These are phyloP conservation scores for Zostera marina DNA, from an alignment of 116 monocot species.

Conservation along the genomic window DNA sequence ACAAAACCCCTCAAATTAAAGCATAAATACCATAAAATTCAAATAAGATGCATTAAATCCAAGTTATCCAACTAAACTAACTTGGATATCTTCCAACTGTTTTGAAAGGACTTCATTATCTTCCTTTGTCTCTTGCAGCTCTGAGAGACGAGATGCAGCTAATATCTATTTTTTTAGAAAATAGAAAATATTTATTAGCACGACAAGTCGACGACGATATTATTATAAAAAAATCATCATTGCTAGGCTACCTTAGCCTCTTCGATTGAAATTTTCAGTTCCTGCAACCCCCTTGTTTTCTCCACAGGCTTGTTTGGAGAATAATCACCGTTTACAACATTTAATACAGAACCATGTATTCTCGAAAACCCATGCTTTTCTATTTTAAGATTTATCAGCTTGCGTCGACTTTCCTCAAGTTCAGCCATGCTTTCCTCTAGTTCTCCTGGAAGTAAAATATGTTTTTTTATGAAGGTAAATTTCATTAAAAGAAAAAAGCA, in stretches of 20 bases:
- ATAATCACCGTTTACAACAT: constrained; percentile 38
- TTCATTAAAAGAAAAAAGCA: too few relatives aligned
- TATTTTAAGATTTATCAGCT: constrained; percentile 74
- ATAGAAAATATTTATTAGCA: constrained; percentile 6
- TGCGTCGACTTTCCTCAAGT: constrained; percentile 89
- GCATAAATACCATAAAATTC: constrained; percentile 1
- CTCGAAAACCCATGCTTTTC: constrained; percentile 50
- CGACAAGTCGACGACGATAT: background rate
- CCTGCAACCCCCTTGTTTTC: constrained; percentile 30
- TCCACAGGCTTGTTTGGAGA: constrained; percentile 49
- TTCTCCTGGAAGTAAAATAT: constrained; percentile 25
- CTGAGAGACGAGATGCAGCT: constrained; percentile 55
- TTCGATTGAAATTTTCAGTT: constrained; percentile 69
- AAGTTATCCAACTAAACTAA: constrained; percentile 11
- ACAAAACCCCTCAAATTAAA: background rate
- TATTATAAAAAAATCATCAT: background rate
- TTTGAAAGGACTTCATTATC: constrained; percentile 53
- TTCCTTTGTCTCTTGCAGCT: constrained; percentile 77
- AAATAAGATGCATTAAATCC: background rate
- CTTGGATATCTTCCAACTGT: constrained; percentile 67
- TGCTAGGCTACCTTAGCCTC: constrained; percentile 57
- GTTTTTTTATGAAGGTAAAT: too few relatives aligned
- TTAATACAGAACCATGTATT: constrained; percentile 24
- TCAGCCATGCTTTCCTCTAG: constrained; percentile 89
- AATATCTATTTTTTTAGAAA: constrained; percentile 29